Percentiles rank a stretch among this genome's conserved stretches.
These are phyloP conservation scores for Neopestalotiopsis clavispora DNA, from an alignment of 2,329 filamentous ascomycete genomes.

Conservation along the genomic window DNA sequence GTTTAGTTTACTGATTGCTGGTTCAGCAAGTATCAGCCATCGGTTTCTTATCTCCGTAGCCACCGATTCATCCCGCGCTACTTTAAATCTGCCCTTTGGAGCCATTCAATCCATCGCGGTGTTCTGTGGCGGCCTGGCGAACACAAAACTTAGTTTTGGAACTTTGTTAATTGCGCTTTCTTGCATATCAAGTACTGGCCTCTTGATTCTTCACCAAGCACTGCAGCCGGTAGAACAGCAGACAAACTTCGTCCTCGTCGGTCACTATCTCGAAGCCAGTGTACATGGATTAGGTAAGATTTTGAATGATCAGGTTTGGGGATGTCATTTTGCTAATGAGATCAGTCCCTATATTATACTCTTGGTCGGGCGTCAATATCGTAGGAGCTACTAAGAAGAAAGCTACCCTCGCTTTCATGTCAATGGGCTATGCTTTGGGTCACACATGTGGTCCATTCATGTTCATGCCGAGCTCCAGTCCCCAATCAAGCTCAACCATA, in stretches of 20 bases:
- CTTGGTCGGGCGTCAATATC: not conserved
- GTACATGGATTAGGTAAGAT: constrained; percentile 1
- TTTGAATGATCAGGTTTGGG: not conserved
- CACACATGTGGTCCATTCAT: not conserved
- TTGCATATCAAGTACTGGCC: not conserved
- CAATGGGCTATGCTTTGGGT: not conserved
- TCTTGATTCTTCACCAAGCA: constrained; percentile 1
- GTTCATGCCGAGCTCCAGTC: not conserved
- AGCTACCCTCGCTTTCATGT: not conserved
- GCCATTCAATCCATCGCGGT: not conserved
- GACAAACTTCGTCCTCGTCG: not conserved
- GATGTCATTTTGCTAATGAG: not conserved
- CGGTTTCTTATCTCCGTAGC: not conserved
- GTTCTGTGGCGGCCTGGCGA: not conserved
- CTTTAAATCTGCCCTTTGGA: not conserved
- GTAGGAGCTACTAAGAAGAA: not conserved
- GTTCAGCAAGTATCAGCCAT: not conserved
- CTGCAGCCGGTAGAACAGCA: not conserved
- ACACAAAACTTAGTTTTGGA: not conserved
- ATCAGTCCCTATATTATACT: not conserved
- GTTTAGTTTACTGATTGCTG: not conserved
- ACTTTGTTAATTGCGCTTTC: not conserved
- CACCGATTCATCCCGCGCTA: not conserved
- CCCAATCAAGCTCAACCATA: not conserved
- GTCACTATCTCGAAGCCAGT: not conserved